Base-by-base conservation (phyloP, 441 rosid species). In the Pelargonium exstipulatum region DNA sequence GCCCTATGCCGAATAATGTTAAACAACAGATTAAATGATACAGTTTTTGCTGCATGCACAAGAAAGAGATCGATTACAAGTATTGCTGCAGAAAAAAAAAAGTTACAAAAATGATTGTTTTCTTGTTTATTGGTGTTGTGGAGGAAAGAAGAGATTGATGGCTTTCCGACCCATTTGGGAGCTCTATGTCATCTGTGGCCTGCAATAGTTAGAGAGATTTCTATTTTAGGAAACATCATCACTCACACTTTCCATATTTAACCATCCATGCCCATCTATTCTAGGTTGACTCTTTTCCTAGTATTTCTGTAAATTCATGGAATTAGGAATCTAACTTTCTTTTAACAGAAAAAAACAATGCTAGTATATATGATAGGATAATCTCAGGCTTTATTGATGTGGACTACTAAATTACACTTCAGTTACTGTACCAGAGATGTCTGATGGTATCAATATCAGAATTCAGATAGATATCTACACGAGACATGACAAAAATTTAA, bases 101-200 rank as follows among this genome's bases (percentile, higher is more conserved):
- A 20, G 9, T 12, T 8, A 10, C 16, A 20, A 9, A 24, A 5
- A 13, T 5, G 48, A 0, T 67, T 49, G 62, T 10, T 49, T 49
- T 16, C 32, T 48, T 22, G 55, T 26, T n/a, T 13, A 3, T 5
- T n/a, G 35, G 10, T 13, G 7, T 9, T 4, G 48, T n/a, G 13
- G 4, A 7, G 17, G n/a, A n/a, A 66, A 58, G 14, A 12, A 35
- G 48, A 62, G 42, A 68, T 73, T 71, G 75, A 71, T 75, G 86
- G 86, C 67, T 71, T 29, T 20, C 82, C 84, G 84, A 24, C 68
- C 64, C 71, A 69, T 53, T 61, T 80, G 86, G 81, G 29, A n/a
- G 16, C 40, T 66, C 18, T 66, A 18, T 65, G 24, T 71, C 58
- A 60, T 78, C 43, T 77, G 81, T 70, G 80, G 79, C 68, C 18